These are phyloP conservation scores for Venturia nashicola DNA, from an alignment of 2,329 filamentous ascomycete genomes.

Conservation along the genomic window DNA sequence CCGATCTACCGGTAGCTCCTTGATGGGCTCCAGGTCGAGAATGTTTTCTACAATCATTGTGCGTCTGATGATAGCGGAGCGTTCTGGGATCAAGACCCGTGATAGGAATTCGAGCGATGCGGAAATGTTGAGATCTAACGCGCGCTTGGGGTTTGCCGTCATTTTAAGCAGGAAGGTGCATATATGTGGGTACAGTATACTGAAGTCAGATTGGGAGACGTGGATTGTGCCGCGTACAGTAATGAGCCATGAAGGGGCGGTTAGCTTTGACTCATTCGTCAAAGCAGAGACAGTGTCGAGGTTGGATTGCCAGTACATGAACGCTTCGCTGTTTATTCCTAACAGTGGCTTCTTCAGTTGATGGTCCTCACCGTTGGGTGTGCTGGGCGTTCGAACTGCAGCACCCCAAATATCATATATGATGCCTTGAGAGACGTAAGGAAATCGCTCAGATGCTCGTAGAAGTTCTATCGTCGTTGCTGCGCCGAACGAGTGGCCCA, in stretches of 20 bases:
- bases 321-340: slow-evolving; percentile 54
- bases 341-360: slow-evolving; percentile 45
- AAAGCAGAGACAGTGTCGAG: slow-evolving; percentile 45
- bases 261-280: slow-evolving; percentile 38
- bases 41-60: slow-evolving; percentile 43
- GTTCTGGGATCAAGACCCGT: slow-evolving; percentile 36
- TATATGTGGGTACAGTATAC: slow-evolving; percentile 48
- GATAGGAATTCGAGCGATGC: slow-evolving; percentile 51
- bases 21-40: slow-evolving; percentile 31
- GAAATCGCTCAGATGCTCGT: slow-evolving; percentile 40
- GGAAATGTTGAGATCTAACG: slow-evolving; percentile 51
- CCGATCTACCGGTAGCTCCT: slow-evolving; percentile 39
- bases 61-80: slow-evolving; percentile 34
- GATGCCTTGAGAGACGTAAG: slow-evolving; percentile 50
- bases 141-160: slow-evolving; percentile 49
- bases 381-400: slow-evolving; percentile 24
- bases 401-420: slow-evolving; percentile 56
- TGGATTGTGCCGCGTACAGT: slow-evolving; percentile 49
- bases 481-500: slow-evolving; percentile 56
- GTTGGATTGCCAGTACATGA: slow-evolving; percentile 58
- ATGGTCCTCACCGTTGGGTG: slow-evolving; percentile 27
- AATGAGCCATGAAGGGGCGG: slow-evolving; percentile 31
- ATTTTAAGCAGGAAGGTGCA: slow-evolving; percentile 49
- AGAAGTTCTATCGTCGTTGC: slow-evolving; percentile 51
- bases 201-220: slow-evolving; percentile 54